A percentile compares a stretch with the other conserved stretches of the same genome.
phyloP scores from a whole-genome alignment of 352 stramenopile species.

The Phytophthora sp. region DNA sequence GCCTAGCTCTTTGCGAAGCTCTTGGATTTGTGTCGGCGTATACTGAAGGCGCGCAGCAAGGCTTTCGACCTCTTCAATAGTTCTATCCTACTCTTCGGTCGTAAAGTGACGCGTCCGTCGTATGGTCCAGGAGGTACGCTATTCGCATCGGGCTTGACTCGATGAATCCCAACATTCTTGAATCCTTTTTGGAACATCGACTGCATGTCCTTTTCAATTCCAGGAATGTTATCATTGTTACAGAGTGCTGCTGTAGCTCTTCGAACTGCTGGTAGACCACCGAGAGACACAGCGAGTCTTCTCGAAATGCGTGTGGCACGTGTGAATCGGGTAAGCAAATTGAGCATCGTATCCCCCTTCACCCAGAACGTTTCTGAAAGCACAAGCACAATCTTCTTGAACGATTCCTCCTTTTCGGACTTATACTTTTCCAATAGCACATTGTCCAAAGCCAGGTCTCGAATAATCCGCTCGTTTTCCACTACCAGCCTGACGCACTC shows the following conservation, averaged over 20 bases:
- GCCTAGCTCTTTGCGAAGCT: conserved; percentile 4
- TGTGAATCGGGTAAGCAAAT: conserved; percentile 14
- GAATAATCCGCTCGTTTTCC: conserved; percentile 10
- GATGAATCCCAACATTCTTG: conserved; percentile 10
- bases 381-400: conserved; percentile 5
- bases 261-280: conserved; percentile 15
- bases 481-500: conserved; percentile 8
- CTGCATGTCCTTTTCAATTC: too few species aligned
- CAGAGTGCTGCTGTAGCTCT: conserved; percentile 3
- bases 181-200: too few species aligned
- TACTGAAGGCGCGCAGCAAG: conserved; percentile 6
- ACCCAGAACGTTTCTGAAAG: conserved; percentile 8
- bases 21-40: not conserved
- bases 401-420: not conserved
- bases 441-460: not conserved
- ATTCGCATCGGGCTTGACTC: conserved; percentile 3
- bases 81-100: conserved; percentile 4
- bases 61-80: not conserved
- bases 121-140: conserved; percentile 8
- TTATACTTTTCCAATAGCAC: conserved; percentile 13
- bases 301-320: conserved; percentile 9
- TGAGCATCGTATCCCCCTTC: conserved; percentile 3
- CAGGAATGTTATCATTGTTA: conserved; percentile 10
- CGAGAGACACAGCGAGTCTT: conserved; percentile 13
- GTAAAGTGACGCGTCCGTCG: not conserved